phyloP scores from a whole-genome alignment of 371 early-diverging fungal genomes.

The Entomophthora muscae region DNA sequence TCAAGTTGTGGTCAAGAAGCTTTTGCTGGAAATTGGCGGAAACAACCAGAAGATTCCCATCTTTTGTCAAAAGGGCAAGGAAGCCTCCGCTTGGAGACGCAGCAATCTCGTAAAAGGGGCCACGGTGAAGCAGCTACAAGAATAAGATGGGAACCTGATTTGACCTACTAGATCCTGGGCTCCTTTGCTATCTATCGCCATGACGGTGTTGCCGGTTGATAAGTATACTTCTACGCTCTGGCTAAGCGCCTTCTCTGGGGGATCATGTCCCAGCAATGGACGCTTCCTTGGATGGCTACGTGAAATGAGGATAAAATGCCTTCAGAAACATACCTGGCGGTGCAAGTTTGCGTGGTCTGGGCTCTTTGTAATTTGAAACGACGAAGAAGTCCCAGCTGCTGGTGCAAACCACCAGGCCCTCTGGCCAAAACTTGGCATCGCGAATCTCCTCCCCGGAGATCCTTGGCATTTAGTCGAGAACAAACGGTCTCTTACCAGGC shows the following conservation, averaged over 20 bases:
- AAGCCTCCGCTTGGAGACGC: slow-evolving; percentile 88
- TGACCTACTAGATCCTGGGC: slow-evolving; percentile 62
- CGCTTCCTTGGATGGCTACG: neutral
- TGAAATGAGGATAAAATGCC: neutral
- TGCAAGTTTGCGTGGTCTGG: slow-evolving; percentile 35
- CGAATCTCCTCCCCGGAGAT: slow-evolving; percentile 58
- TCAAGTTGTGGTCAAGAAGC: neutral
- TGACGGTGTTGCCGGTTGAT: slow-evolving; percentile 53
- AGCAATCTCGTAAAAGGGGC: slow-evolving; percentile 74
- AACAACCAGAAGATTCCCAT: slow-evolving; percentile 79
- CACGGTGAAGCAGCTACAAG: slow-evolving; percentile 52
- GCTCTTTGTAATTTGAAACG: slow-evolving; percentile 67
- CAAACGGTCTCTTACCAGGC: slow-evolving; percentile 25
- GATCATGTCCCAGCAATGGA: neutral
- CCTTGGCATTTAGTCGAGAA: slow-evolving; percentile 21
- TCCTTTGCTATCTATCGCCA: slow-evolving; percentile 61
- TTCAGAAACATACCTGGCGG: neutral
- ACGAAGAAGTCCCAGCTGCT: slow-evolving; percentile 59
- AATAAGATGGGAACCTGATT: neutral
- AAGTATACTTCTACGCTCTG: slow-evolving; percentile 54
- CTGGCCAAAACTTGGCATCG: slow-evolving; percentile 74
- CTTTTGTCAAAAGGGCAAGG: slow-evolving; percentile 60
- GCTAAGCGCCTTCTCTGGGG: neutral
- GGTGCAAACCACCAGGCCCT: slow-evolving; percentile 77
- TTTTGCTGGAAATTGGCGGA: slow-evolving; percentile 88